Conservation (phyloP, 1,284 basidiomycete genomes). For the Tetrapyrgos nigripes region DNA sequence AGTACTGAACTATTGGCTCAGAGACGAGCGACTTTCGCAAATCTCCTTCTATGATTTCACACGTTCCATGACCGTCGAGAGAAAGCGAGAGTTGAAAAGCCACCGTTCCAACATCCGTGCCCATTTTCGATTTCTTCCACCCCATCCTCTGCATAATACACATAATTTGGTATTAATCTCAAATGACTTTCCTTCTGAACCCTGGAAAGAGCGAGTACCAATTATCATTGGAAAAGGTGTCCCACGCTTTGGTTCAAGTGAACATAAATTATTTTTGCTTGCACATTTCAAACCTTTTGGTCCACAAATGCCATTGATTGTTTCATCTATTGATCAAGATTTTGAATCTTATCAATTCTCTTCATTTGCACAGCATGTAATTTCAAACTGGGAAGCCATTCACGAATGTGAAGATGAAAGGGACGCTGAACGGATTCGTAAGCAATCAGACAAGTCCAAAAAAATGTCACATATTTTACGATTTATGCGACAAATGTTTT, state of each 20-base stretch:
- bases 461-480: too few species aligned
- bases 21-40: not conserved
- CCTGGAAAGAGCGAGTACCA: conserved; percentile 13
- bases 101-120: too few species aligned
- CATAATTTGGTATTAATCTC: too few species aligned
- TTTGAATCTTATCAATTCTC: conserved; percentile 18
- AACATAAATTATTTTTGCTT: conserved; percentile 26
- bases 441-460: not conserved
- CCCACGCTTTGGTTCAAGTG: conserved; percentile 15
- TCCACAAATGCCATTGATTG: not conserved
- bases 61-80: too few species aligned
- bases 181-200: conserved; percentile 8
- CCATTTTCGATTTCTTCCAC: too few species aligned
- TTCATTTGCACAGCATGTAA: conserved; percentile 10
- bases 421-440: conserved; percentile 32
- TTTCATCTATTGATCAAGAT: not conserved
- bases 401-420: conserved; percentile 39
- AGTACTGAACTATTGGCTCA: conserved; percentile 7
- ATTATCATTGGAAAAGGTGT: conserved; percentile 30
- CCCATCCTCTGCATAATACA: too few species aligned
- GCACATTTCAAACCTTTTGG: conserved; percentile 33
- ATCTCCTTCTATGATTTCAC: too few species aligned
- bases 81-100: too few species aligned
- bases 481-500: not conserved
- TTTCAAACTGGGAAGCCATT: conserved; percentile 37